These are phyloP conservation scores for Kalanchoe fedtschenkoi DNA, from an alignment of 164 flowering plant genomes.

Conservation along the genomic window DNA sequence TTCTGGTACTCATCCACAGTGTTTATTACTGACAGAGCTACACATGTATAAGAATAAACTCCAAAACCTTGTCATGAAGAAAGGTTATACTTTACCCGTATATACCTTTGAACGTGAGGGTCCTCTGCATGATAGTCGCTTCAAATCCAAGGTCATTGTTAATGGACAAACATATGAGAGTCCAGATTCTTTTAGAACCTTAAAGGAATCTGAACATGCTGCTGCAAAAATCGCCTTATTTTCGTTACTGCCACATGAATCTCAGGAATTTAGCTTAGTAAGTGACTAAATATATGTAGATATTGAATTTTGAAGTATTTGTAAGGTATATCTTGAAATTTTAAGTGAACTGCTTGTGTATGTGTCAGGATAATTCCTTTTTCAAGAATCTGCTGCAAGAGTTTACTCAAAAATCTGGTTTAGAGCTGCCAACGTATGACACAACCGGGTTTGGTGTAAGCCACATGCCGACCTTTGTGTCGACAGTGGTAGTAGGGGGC, in stretches of 20 bases:
- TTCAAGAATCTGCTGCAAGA: slow-evolving; percentile 58
- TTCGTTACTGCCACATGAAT: slow-evolving; percentile 25
- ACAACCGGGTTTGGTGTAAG: slow-evolving; percentile 28
- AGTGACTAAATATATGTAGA: neutral
- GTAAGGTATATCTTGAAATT: neutral
- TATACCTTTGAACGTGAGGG: neutral
- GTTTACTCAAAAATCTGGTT: slow-evolving; percentile 36
- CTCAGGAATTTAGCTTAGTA: slow-evolving; percentile 34
- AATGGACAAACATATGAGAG: neutral
- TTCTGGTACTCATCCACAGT: neutral
- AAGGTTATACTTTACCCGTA: neutral
- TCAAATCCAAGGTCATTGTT: slow-evolving; percentile 5
- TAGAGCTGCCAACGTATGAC: slow-evolving; percentile 31
- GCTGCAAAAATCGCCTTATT: slow-evolving; percentile 51
- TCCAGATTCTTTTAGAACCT: neutral
- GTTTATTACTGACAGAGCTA: neutral
- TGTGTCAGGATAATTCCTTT: slow-evolving; percentile 24
- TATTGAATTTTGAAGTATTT: neutral
- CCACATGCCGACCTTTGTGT: slow-evolving; percentile 26
- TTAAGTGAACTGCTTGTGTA: neutral
- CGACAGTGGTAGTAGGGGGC: slow-evolving; percentile 38
- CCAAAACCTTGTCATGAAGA: neutral
- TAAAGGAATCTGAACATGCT: slow-evolving; percentile 5
- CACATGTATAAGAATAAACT: neutral
- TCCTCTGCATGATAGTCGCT: neutral